A percentile compares a stretch with the other conserved stretches of the same genome.
These are phyloP conservation scores for Coemansia sp. DNA, from an alignment of 192 early-diverging fungal genomes.

Conservation along the genomic window DNA sequence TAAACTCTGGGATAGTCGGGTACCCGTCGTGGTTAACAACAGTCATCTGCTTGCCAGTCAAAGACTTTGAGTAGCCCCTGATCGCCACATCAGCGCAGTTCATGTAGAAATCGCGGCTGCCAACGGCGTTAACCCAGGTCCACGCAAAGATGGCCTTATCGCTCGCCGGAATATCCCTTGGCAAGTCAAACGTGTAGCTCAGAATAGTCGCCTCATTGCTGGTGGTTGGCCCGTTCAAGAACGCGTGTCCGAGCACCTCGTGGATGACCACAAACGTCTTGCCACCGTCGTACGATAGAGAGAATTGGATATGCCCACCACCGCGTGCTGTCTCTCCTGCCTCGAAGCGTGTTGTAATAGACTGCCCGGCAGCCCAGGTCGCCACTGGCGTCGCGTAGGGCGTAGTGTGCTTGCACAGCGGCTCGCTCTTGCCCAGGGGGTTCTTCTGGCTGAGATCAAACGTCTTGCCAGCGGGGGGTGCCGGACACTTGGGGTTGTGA, in stretches of 20 bases:
- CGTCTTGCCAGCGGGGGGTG: slow-evolving; percentile 3
- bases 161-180: slow-evolving; percentile 34
- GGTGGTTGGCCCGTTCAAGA: too few relatives aligned
- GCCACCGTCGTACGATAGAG: slow-evolving; percentile 56
- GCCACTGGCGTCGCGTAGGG: slow-evolving; percentile 22
- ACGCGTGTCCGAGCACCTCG: too few relatives aligned
- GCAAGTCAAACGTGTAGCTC: slow-evolving; percentile 55
- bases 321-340: slow-evolving; percentile 38
- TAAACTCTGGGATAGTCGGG: slow-evolving; percentile 56
- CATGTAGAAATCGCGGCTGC: slow-evolving; percentile 71
- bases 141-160: slow-evolving; percentile 56
- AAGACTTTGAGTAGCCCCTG: slow-evolving; percentile 30
- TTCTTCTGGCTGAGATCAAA: slow-evolving; percentile 14
- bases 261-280: slow-evolving; percentile 56
- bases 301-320: slow-evolving; percentile 61
- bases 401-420: slow-evolving; percentile 26
- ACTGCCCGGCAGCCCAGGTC: slow-evolving; percentile 18
- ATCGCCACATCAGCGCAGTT: slow-evolving; percentile 68
- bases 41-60: slow-evolving; percentile 53
- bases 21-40: slow-evolving; percentile 57
- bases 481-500: slow-evolving; percentile 13
- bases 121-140: slow-evolving; percentile 72
- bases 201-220: too few relatives aligned
- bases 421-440: slow-evolving; percentile 12
- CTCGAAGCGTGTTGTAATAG: slow-evolving; percentile 12